These are phyloP conservation scores for Aspergillus panamensis DNA, from an alignment of 495 filamentous ascomycete genomes.

Conservation along the genomic window DNA sequence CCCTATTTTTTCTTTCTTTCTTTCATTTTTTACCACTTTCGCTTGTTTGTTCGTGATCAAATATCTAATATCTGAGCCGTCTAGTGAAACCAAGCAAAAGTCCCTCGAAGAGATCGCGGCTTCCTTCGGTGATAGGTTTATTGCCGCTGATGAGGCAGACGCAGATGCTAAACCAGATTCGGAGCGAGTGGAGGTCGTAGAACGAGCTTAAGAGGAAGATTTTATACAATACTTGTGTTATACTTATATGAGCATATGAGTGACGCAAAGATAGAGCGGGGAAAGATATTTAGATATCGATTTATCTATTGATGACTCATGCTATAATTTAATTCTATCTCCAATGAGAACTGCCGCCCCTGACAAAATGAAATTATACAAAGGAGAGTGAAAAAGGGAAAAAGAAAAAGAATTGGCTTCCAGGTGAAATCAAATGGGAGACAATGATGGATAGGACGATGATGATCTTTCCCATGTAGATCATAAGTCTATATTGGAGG, in stretches of 20 bases:
- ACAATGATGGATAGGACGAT: not conserved
- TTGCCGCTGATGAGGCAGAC: constrained; percentile 36
- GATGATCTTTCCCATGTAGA: too few relatives aligned
- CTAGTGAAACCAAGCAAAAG: constrained; percentile 52
- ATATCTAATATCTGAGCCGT: not conserved
- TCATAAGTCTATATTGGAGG: too few relatives aligned
- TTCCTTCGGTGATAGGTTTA: constrained; percentile 54
- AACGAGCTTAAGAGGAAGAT: not conserved
- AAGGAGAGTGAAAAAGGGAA: not conserved
- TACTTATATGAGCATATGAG: not conserved
- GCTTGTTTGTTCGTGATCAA: not conserved
- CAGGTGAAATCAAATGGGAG: not conserved
- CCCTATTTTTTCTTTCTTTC: not conserved
- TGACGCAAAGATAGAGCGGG: not conserved
- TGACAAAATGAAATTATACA: not conserved
- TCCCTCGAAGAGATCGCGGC: constrained; percentile 57
- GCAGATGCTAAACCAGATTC: constrained; percentile 18
- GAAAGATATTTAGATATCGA: not conserved
- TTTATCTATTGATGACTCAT: not conserved
- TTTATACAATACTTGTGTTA: not conserved
- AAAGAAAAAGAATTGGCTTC: not conserved
- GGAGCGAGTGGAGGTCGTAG: constrained; percentile 18
- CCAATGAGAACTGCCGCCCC: not conserved
- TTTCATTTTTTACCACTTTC: not conserved
- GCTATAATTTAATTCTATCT: not conserved